Base-by-base conservation (phyloP, 2,329 filamentous ascomycete genomes). In the Aspergillus puulaauensis region DNA sequence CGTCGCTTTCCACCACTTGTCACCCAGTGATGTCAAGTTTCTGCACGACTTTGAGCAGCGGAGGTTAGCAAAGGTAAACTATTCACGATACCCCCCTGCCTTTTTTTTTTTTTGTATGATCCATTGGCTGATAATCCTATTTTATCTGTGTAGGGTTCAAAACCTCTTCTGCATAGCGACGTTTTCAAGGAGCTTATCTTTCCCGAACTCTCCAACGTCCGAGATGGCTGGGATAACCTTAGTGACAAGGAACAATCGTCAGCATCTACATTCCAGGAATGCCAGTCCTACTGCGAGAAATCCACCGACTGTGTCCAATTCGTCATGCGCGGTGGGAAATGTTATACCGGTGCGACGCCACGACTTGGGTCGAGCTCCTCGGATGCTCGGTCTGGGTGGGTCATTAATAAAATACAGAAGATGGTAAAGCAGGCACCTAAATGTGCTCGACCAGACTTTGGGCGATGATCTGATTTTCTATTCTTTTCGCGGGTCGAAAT, bases 1-100 rank as follows among this genome's bases (percentile, higher is more conserved):
- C 5, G 74, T 78, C 3, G 73, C 79, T 2, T 82, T 81, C 63
- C 81, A 83, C 56, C 80, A 82, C 61, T 70, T 83, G 5, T 69
- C 73, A 0, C 66, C 77, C 0, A 61, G 66, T 1, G 76, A 82
- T 7, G 75, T 79, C 14, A 68, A 75, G 45, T 67, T 71, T 3
- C 71, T 83, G 40, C 78, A 75, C 68, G 71, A 73, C 7, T 80
- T 82, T 33, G 79, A 83, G 62, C 74, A 74, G 50, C 70, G 69
- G 49, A 77, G 85, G 66, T 8, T 57, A 33, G 14, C 44, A 5
- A 35, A 45, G 37, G 50, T 56, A 51, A 6, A 27, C 9, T 6
- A n/a, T 14, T 6, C 15, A 11, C 17, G 11, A 12, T 27, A 15
- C 0, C 24, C 2, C 19, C 17, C 12, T 14, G 6, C 7, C 5